Conservation (phyloP, 208 protist genomes). For the Naegleria fowleri region DNA sequence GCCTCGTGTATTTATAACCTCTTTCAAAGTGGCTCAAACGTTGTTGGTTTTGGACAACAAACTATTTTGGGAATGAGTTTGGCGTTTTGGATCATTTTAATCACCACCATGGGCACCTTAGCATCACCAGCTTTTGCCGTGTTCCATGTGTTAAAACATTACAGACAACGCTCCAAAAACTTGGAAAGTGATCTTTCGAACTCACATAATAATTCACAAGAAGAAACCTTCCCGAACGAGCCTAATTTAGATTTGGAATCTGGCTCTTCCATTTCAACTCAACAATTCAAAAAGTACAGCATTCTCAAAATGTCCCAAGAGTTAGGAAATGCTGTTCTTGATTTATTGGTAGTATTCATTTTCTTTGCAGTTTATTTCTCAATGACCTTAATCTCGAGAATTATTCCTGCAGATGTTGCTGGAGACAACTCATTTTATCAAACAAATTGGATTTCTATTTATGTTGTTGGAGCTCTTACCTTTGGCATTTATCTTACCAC, state of each 20-base stretch:
- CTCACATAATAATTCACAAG: neutral
- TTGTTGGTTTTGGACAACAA: neutral
- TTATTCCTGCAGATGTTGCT: neutral
- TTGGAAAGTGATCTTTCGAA: neutral
- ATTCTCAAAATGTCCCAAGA: neutral
- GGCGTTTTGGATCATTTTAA: neutral
- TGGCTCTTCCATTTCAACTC: neutral
- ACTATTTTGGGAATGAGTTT: neutral
- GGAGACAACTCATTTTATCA: neutral
- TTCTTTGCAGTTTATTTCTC: neutral
- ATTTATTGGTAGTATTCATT: neutral
- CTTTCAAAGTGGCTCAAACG: too few species aligned
- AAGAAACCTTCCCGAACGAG: neutral
- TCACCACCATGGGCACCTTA: neutral
- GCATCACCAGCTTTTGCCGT: neutral
- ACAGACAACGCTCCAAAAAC: neutral
- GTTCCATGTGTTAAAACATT: neutral
- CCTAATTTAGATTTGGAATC: neutral
- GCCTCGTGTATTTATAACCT: conserved; percentile 1
- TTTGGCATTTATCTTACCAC: conserved; percentile 21
- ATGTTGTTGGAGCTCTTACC: neutral
- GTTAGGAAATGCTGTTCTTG: neutral
- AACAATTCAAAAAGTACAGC: neutral
- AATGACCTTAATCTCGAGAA: neutral
- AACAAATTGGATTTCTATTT: neutral